phyloP scores from a whole-genome alignment of 2,329 filamentous ascomycete species.

The Xylariaceae sp. region DNA sequence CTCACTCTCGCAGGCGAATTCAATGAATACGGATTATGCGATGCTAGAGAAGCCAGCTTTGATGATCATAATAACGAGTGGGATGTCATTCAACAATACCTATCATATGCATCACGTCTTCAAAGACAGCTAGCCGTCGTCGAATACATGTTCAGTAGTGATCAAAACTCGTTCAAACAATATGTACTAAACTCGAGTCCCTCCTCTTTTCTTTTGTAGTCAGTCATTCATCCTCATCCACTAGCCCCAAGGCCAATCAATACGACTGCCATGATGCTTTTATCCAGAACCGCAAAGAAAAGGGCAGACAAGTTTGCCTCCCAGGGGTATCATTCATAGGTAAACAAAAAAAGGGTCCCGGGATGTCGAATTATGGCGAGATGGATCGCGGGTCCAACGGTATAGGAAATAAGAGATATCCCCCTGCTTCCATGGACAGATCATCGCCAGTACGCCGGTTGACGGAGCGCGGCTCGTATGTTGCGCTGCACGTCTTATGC shows the following conservation, averaged over 20 bases:
- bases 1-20: too few species aligned
- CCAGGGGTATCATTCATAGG: constrained; percentile 31
- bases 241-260: neutral
- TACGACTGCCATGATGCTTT: constrained; percentile 1
- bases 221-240: neutral
- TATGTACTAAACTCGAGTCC: neutral
- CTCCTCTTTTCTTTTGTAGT: neutral
- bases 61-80: neutral
- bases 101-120: neutral
- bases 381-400: neutral
- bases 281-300: constrained; percentile 4
- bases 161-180: neutral
- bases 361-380: constrained; percentile 17
- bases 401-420: neutral
- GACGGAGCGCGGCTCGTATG: constrained; percentile 10
- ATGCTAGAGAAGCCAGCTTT: neutral
- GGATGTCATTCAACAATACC: neutral
- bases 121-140: neutral
- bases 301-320: constrained; percentile 10
- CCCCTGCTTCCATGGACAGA: neutral
- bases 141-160: neutral
- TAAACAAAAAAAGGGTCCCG: constrained; percentile 25
- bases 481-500: constrained; percentile 15
- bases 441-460: constrained; percentile 19
- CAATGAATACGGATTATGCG: too few species aligned